phyloP scores from a whole-genome alignment of 1,284 basidiomycete genomes.

The Cutaneotrichosporon cutaneum region DNA sequence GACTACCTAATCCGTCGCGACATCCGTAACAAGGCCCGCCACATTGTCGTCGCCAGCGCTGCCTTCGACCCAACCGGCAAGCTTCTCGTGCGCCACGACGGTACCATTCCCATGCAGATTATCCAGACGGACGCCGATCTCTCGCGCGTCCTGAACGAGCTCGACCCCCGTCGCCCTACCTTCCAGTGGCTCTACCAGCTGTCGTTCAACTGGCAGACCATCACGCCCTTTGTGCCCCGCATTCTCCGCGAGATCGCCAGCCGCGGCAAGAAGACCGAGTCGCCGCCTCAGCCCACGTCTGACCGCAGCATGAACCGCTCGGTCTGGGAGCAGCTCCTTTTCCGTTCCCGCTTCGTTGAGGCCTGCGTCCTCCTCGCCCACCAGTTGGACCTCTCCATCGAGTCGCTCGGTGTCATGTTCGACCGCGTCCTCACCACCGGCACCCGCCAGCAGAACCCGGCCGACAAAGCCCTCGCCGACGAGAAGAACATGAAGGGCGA shows the following conservation, averaged over 20 bases:
- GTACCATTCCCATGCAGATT: conserved; percentile 56
- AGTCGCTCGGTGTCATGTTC: conserved; percentile 64
- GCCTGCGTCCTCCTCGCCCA: conserved; percentile 54
- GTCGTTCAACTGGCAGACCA: conserved; percentile 57
- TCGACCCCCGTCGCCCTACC: conserved; percentile 55
- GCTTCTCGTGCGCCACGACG: conserved; percentile 56
- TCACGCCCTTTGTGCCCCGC: conserved; percentile 54
- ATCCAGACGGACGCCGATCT: conserved; percentile 56
- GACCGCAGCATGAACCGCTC: conserved; percentile 33
- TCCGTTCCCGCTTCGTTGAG: conserved; percentile 56
- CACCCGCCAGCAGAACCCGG: conserved; percentile 33
- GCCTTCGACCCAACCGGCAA: conserved; percentile 56
- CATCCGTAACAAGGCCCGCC: conserved; percentile 52
- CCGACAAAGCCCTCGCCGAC: conserved; percentile 26
- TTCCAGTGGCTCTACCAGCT: conserved; percentile 59
- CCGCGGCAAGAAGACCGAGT: conserved; percentile 31
- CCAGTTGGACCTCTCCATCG: conserved; percentile 55
- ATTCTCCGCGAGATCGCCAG: conserved; percentile 45
- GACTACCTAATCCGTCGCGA: conserved; percentile 52
- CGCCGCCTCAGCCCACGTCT: conserved; percentile 21
- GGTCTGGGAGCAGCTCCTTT: conserved; percentile 45
- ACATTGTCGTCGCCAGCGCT: conserved; percentile 56
- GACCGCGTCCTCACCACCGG: conserved; percentile 57
- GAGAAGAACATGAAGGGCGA: conserved; percentile 34
- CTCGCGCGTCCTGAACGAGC: conserved; percentile 53